Base-by-base conservation (phyloP, 129 eudicot species). In the Centella asiatica region DNA sequence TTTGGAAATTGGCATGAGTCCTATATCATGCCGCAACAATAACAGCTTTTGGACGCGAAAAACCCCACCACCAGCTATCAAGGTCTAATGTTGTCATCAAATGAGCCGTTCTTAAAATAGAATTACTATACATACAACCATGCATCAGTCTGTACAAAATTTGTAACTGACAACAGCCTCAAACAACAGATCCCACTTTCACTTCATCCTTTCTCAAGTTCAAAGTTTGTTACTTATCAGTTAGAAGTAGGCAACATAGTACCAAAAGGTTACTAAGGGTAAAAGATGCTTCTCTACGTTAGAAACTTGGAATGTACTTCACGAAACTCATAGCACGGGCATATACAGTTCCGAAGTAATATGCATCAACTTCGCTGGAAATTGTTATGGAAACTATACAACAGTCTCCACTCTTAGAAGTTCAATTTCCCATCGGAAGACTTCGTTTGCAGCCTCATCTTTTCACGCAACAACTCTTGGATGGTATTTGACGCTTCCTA, bases 401-500 rank as follows among this genome's bases (percentile, higher is more conserved):
- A n/a, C n/a, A n/a, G n/a, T n/a, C n/a, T 29, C 20, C 42, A 4
- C 42, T 65, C 49, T 17, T 27, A 39, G 56, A 14, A 29, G 45
- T 52, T 31, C 17, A 23, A 44, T 55, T 45, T 64, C 46, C 48
- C 32, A 10, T 37, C 5, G 5, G 26, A 56, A 42, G 57, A 24
- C 34, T 71, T 76, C 72, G 57, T 57, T 72, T 88, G 52, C 13
- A 46, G 53, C 60, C 60, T 79, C 81, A 88, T 72, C 71, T 79
- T 78, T 27, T 82, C 80, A 32, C 74, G 76, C 79, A 89, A 68
- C 58, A 89, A 68, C 58, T 72, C 75, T 60, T 78, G 78, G 33
- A 85, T 85, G 20, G 77, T 76, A 20, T 75, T 46, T 26, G 80
- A 72, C 28, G 95, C 95, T 1, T 89, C 90, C 97, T 89, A 68